These are phyloP conservation scores for Rubroshorea leprosula DNA, from an alignment of 345 rosid genomes.

Conservation along the genomic window DNA sequence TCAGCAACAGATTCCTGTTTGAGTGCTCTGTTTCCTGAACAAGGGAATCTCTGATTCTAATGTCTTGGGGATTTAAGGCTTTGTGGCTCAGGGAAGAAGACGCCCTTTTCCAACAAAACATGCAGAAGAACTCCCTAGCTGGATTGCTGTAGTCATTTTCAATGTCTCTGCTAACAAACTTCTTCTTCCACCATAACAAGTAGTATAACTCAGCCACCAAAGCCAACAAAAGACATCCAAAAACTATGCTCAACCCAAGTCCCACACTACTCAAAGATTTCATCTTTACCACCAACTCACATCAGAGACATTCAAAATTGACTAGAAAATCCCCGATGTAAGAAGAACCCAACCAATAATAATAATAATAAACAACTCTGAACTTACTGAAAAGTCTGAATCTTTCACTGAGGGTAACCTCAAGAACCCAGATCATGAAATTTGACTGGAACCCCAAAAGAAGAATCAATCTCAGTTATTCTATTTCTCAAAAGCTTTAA, in stretches of 20 bases:
- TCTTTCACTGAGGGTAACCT: slow-evolving; percentile 28
- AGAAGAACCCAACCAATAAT: no score
- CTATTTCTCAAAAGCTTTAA: slow-evolving; percentile 20
- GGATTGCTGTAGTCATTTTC: slow-evolving; percentile 62
- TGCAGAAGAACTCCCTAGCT: slow-evolving; percentile 64
- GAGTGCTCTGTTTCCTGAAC: slow-evolving; percentile 29
- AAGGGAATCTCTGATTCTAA: slow-evolving; percentile 29
- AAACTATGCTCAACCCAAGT: slow-evolving; percentile 84
- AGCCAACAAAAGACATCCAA: slow-evolving; percentile 77
- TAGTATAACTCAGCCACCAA: slow-evolving; percentile 82
- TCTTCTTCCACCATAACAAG: slow-evolving; percentile 88
- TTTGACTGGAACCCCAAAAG: slow-evolving; percentile 24
- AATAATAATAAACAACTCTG: slow-evolving; percentile 1
- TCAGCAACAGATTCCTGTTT: slow-evolving; percentile 39
- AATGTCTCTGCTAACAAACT: slow-evolving; percentile 37
- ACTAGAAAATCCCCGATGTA: slow-evolving; percentile 1
- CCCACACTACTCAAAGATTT: slow-evolving; percentile 88
- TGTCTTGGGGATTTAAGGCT: slow-evolving; percentile 35
- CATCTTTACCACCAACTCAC: slow-evolving; percentile 40
- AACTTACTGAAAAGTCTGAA: slow-evolving; percentile 18
- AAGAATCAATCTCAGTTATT: slow-evolving; percentile 12
- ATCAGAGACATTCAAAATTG: neutral
- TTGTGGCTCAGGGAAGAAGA: slow-evolving; percentile 33
- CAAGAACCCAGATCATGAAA: slow-evolving; percentile 18
- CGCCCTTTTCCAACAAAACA: slow-evolving; percentile 66